phyloP scores from a whole-genome alignment of 2,329 filamentous ascomycete species.

The Sclerotinia subarctica region DNA sequence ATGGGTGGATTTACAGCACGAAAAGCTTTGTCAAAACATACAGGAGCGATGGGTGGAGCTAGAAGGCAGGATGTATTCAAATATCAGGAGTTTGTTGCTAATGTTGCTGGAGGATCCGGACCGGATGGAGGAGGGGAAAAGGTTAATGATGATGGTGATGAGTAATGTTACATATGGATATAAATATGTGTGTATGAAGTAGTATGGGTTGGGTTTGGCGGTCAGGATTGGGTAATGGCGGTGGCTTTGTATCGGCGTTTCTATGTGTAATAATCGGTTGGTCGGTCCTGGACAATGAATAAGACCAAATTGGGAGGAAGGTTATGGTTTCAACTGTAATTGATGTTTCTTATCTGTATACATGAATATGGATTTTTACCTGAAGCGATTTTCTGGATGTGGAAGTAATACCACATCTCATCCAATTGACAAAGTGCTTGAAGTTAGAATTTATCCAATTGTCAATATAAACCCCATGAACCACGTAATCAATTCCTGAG shows the following conservation, averaged over 20 bases:
- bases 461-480: no score
- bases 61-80: slow-evolving; percentile 82
- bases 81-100: slow-evolving; percentile 82
- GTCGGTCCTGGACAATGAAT: slow-evolving; percentile 3
- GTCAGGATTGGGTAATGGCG: slow-evolving; percentile 5
- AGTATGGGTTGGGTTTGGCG: slow-evolving; percentile 4
- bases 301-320: slow-evolving; percentile 13
- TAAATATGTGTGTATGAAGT: slow-evolving; percentile 16
- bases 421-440: background rate
- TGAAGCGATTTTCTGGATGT: background rate
- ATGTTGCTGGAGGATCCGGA: slow-evolving; percentile 34
- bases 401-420: background rate
- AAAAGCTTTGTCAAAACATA: slow-evolving; percentile 70
- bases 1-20: slow-evolving; percentile 81
- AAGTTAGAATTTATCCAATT: no score
- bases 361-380: background rate
- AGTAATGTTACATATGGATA: slow-evolving; percentile 19
- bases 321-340: slow-evolving; percentile 10
- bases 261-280: slow-evolving; percentile 17
- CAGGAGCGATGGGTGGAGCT: slow-evolving; percentile 45
- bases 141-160: slow-evolving; percentile 21
- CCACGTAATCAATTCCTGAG: no score
- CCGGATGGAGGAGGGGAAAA: slow-evolving; percentile 31
- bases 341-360: background rate
- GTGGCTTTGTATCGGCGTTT: slow-evolving; percentile 10